Conservation (phyloP, 345 rosid genomes). For the Salix suchowensis region DNA sequence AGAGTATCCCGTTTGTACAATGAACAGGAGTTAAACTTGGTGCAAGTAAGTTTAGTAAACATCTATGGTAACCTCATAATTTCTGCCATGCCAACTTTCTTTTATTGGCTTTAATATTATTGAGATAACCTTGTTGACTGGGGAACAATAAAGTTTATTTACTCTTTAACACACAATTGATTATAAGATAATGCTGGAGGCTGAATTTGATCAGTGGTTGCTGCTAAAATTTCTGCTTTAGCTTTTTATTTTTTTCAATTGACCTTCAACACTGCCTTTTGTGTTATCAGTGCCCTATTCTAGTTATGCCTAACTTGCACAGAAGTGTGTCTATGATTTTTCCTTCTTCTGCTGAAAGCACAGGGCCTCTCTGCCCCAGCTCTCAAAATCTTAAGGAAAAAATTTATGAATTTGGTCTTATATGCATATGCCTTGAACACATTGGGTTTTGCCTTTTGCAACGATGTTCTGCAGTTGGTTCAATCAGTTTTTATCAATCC, state of each 20-base stretch:
- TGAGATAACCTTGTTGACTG: neutral
- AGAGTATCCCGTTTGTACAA: slow-evolving; percentile 83
- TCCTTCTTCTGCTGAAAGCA: neutral
- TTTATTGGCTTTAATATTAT: neutral
- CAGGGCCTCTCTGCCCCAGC: neutral
- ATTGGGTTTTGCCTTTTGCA: neutral
- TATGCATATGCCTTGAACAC: neutral
- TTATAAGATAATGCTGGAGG: neutral
- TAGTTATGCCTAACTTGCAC: neutral
- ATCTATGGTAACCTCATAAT: neutral
- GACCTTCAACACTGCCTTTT: neutral
- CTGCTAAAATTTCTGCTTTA: neutral
- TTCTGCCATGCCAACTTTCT: neutral
- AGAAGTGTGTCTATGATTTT: neutral
- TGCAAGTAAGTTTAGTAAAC: slow-evolving; percentile 55
- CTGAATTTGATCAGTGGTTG: neutral
- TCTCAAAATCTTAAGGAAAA: neutral
- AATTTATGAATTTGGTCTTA: neutral
- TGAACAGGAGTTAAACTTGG: slow-evolving; percentile 90
- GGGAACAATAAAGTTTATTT: neutral
- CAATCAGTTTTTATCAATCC: neutral
- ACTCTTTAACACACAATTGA: neutral
- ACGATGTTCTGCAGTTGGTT: neutral
- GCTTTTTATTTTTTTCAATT: neutral
- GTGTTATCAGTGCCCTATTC: neutral